phyloP scores from a whole-genome alignment of 345 rosid genomes.

The Euphorbia tirucalli region DNA sequence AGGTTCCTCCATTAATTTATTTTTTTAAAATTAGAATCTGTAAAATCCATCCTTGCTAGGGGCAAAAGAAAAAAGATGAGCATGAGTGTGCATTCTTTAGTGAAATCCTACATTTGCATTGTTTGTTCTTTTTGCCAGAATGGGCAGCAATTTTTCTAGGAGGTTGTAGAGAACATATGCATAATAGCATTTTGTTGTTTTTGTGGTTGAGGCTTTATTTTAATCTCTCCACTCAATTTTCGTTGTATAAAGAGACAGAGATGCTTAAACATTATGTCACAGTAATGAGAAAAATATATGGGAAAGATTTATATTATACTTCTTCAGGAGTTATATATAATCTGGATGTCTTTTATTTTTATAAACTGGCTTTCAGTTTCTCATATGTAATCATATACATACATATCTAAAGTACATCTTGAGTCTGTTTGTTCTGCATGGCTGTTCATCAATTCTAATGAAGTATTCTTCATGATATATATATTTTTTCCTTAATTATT shows the following conservation, averaged over 20 bases:
- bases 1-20: conserved; percentile 39
- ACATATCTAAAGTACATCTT: too few species aligned
- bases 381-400: too few species aligned
- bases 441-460: too few species aligned
- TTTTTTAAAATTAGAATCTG: conserved; percentile 32
- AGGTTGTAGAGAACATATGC: conserved; percentile 13
- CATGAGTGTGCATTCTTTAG: conserved; percentile 14
- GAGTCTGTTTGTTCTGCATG: too few species aligned
- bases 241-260: conserved; percentile 28
- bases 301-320: not conserved
- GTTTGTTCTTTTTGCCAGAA: conserved; percentile 22
- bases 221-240: conserved; percentile 35
- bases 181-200: conserved; percentile 8
- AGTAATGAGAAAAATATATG: conserved; percentile 19
- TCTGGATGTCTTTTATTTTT: not conserved
- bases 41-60: conserved; percentile 31
- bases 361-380: too few species aligned
- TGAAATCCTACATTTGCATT: not conserved
- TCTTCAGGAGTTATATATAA: not conserved
- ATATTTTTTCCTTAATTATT: too few species aligned
- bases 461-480: too few species aligned
- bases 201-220: conserved; percentile 39
- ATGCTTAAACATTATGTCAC: conserved; percentile 10
- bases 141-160: conserved; percentile 21
- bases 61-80: conserved; percentile 19